phyloP scores from a whole-genome alignment of 2,329 filamentous ascomycete species.

The Oidium heveae region DNA sequence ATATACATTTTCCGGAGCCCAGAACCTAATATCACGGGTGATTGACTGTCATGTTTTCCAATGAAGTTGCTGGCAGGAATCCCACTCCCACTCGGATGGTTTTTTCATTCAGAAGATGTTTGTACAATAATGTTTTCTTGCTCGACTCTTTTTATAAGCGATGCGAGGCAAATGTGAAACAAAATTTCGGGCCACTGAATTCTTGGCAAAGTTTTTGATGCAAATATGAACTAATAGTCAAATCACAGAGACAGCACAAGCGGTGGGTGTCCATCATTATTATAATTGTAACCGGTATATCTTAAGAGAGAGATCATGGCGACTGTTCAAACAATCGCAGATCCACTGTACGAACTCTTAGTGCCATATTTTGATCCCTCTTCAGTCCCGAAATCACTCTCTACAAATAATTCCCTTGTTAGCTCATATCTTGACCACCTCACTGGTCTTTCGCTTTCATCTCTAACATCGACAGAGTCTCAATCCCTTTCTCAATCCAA shows the following conservation, averaged over 20 bases:
- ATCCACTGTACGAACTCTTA: slow-evolving; percentile 53
- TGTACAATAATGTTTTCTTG: no score
- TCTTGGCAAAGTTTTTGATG: not conserved
- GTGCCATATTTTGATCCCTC: slow-evolving; percentile 29
- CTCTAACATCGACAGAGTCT: slow-evolving; percentile 50
- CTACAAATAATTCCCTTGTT: slow-evolving; percentile 24
- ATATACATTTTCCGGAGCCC: no score
- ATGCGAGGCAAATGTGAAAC: not conserved
- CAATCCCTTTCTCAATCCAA: slow-evolving; percentile 57
- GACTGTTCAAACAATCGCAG: slow-evolving; percentile 22
- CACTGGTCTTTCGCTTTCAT: slow-evolving; percentile 48
- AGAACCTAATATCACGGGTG: no score
- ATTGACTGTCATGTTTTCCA: no score
- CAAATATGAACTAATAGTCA: no score
- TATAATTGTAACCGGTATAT: no score
- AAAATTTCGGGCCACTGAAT: not conserved
- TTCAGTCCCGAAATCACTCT: slow-evolving; percentile 17
- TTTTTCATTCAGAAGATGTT: no score
- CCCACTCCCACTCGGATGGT: no score
- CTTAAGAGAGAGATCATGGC: not conserved
- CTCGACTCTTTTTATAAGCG: no score
- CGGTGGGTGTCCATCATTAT: no score
- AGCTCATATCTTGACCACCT: slow-evolving; percentile 50
- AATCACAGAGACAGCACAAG: no score
- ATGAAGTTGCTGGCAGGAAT: no score